phyloP scores from a whole-genome alignment of 495 filamentous ascomycete species.

The Penicillium angulare region DNA sequence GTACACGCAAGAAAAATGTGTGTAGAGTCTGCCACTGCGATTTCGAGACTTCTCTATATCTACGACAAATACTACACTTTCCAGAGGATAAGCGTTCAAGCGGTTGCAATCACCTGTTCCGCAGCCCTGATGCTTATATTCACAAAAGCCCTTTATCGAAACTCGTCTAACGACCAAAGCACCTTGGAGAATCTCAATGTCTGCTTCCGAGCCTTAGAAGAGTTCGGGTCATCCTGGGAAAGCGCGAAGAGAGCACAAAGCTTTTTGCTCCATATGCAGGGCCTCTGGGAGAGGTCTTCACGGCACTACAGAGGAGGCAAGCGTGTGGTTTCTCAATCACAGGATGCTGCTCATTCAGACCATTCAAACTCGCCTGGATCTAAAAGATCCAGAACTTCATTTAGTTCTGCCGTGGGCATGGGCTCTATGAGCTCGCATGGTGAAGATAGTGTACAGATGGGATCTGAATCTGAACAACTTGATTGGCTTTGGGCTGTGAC shows the following conservation, averaged over 20 bases:
- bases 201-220: slow-evolving; percentile 44
- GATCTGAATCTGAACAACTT: not conserved
- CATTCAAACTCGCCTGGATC: not conserved
- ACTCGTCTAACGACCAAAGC: not conserved
- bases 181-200: slow-evolving; percentile 11
- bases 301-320: not conserved
- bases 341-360: not conserved
- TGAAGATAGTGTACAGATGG: not conserved
- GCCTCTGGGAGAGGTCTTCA: slow-evolving; percentile 1
- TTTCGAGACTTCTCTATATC: slow-evolving; percentile 40
- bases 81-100: slow-evolving; percentile 49
- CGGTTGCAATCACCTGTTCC: slow-evolving; percentile 48
- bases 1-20: slow-evolving; percentile 24
- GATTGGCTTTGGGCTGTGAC: slow-evolving; percentile 1
- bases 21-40: slow-evolving; percentile 26
- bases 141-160: slow-evolving; percentile 37
- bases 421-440: not conserved
- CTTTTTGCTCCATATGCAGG: slow-evolving; percentile 8
- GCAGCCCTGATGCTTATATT: slow-evolving; percentile 47
- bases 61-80: slow-evolving; percentile 45
- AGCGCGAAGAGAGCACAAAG: slow-evolving; percentile 10
- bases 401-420: not conserved
- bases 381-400: not conserved
- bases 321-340: not conserved
- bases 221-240: slow-evolving; percentile 14